phyloP scores from a whole-genome alignment of 1,284 basidiomycete genomes.

The Ustilago sp. region DNA sequence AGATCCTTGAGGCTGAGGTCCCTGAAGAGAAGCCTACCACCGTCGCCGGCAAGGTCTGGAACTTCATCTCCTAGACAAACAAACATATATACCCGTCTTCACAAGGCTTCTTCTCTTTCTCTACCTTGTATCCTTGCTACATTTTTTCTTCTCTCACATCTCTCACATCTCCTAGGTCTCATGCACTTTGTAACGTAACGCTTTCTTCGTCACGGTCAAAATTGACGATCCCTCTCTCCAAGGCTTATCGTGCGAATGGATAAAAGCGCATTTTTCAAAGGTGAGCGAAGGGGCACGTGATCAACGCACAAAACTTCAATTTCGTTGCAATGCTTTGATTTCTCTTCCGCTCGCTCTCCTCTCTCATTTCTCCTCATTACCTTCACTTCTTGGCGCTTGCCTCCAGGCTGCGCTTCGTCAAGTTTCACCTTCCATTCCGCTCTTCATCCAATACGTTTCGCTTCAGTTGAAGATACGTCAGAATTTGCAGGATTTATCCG shows the following conservation, averaged over 20 bases:
- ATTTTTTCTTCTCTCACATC: slow-evolving; percentile 1
- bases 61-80: slow-evolving; percentile 37
- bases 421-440: too few species aligned
- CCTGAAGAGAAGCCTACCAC: slow-evolving; percentile 48
- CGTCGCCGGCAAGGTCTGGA: slow-evolving; percentile 51
- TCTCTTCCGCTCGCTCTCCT: too few species aligned
- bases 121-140: slow-evolving; percentile 13
- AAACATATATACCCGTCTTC: neutral
- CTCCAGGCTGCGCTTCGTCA: too few species aligned
- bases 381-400: too few species aligned
- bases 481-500: too few species aligned
- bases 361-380: too few species aligned
- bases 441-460: too few species aligned
- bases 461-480: too few species aligned
- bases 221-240: neutral
- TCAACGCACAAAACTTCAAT: neutral
- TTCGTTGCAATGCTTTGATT: too few species aligned
- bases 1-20: slow-evolving; percentile 56
- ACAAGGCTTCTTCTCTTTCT: slow-evolving; percentile 7
- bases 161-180: slow-evolving; percentile 13
- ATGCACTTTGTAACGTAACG: slow-evolving; percentile 15
- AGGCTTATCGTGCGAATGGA: neutral
- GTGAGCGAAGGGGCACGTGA: neutral
- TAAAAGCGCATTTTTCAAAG: too few species aligned
- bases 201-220: slow-evolving; percentile 8